phyloP scores from a whole-genome alignment of 805 yeast species.

The Maudiozyma bulderi region DNA sequence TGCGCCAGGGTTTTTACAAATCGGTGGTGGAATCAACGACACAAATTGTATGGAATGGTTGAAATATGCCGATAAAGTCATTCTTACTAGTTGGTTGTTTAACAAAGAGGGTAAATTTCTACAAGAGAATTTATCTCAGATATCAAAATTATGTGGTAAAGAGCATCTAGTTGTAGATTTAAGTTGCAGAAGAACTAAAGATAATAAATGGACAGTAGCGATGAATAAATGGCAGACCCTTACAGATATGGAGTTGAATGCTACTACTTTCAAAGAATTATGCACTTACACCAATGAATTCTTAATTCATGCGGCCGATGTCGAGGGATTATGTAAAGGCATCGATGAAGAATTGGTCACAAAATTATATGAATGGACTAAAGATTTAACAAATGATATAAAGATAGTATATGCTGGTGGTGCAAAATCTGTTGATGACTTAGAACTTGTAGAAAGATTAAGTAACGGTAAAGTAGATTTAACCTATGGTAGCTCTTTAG shows the following conservation, averaged over 20 bases:
- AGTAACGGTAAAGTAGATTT: constrained; percentile 81
- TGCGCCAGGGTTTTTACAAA: constrained; percentile 70
- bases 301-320: constrained; percentile 95
- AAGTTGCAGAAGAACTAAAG: constrained; percentile 54
- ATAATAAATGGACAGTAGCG: constrained; percentile 75
- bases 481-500: constrained; percentile 88
- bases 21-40: constrained; percentile 86
- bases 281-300: constrained; percentile 72
- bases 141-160: constrained; percentile 53
- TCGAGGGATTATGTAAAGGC: constrained; percentile 92
- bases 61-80: constrained; percentile 72
- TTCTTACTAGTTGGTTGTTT: constrained; percentile 87
- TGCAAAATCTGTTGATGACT: constrained; percentile 64
- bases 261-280: constrained; percentile 44
- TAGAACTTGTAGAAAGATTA: constrained; percentile 52
- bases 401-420: constrained; percentile 97
- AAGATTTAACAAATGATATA: constrained; percentile 32
- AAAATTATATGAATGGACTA: constrained; percentile 68
- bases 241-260: constrained; percentile 52
- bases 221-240: constrained; percentile 95
- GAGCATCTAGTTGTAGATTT: constrained; percentile 73
- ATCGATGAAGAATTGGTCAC: constrained; percentile 72
- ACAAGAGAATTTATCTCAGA: constrained; percentile 39
- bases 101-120: constrained; percentile 38
- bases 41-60: constrained; percentile 74